Conservation (phyloP, 768 basidiomycete species). For the Psilocybe cubensis region DNA sequence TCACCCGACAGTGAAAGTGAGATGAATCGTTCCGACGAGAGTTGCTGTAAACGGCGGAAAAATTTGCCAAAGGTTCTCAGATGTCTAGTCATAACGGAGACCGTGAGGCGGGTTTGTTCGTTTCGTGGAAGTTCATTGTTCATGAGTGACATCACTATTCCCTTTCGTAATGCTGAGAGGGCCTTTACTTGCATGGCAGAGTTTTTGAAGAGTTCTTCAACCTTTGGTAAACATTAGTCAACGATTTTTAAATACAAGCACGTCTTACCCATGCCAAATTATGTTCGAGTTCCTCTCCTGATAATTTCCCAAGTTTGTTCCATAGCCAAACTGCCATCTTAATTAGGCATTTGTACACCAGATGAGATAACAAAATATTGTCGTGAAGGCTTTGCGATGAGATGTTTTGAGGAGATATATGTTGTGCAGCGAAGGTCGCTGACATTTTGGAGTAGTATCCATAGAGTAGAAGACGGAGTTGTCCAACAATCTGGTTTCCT, state of each 20-base stretch:
- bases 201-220: slow-evolving; percentile 61
- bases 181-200: slow-evolving; percentile 59
- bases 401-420: slow-evolving; percentile 47
- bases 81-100: slow-evolving; percentile 69
- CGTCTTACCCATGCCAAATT: slow-evolving; percentile 58
- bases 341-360: slow-evolving; percentile 75
- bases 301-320: slow-evolving; percentile 49
- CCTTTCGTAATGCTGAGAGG: slow-evolving; percentile 61
- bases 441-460: slow-evolving; percentile 64
- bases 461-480: slow-evolving; percentile 58
- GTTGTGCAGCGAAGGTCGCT: slow-evolving; percentile 37
- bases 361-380: slow-evolving; percentile 58
- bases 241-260: neutral
- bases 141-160: slow-evolving; percentile 48
- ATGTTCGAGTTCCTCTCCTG: slow-evolving; percentile 43
- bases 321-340: slow-evolving; percentile 79
- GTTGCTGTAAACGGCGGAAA: slow-evolving; percentile 75
- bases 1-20: slow-evolving; percentile 64
- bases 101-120: slow-evolving; percentile 39
- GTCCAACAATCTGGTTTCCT: slow-evolving; percentile 50
- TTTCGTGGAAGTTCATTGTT: slow-evolving; percentile 37
- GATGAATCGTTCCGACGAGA: slow-evolving; percentile 61
- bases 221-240: slow-evolving; percentile 39
- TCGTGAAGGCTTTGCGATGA: slow-evolving; percentile 37
- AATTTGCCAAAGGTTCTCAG: slow-evolving; percentile 77